Base-by-base conservation (phyloP, 139 green algal species). In the Coelastrella sp. region DNA sequence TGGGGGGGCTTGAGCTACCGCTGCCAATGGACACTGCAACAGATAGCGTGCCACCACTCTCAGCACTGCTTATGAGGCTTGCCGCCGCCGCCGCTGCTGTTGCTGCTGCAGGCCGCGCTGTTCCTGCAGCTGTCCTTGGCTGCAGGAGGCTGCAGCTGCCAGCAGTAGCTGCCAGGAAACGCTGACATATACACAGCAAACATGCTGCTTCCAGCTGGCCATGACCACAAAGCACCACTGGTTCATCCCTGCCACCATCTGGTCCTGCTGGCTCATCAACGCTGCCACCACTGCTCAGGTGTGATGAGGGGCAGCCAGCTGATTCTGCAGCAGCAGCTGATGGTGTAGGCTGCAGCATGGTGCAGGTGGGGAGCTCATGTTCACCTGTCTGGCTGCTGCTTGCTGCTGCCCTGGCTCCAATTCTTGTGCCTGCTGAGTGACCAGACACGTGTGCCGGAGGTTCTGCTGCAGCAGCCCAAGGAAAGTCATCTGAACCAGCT, bases 131-230 rank as follows among this genome's bases (percentile, higher is more conserved):
- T 11, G 78, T 11, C 10, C 19, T 59, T 60, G 80, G 58, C 59
- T 24, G 65, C 20, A 68, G 27, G 84, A 81, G 84, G 66, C 27
- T 81, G 84, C 84, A 88, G 84, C 84, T 88, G 61, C 76, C 76
- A 5, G 61, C 61, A 57, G 87, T 90, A 25, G 76, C 78, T 24
- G 61, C 75, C n/a, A 90, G 76, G 63, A 81, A 90, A 19, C 87
- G 76, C 76, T 90, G 75, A 66, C 75, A 85, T 6, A 85, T 85
- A 49, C 87, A 90, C 87, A 90, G 76, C 78, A 90, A 56, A 56
- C 87, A 90, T 6, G 76, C 76, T 25, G 76, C 76, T 12, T 78
- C 27, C 61, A 85, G 25, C 87, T 90, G 87, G 59, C 59, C 76
- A 66, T 90, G 87, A 59, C 81, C n/a, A 74, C 49, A 66, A 7